Evolutionary conservation across 2,329 filamentous ascomycete species (phyloP), one percentile per base, ranked within the genome.

Genomic region (Keithomyces neogunnii): DNA sequence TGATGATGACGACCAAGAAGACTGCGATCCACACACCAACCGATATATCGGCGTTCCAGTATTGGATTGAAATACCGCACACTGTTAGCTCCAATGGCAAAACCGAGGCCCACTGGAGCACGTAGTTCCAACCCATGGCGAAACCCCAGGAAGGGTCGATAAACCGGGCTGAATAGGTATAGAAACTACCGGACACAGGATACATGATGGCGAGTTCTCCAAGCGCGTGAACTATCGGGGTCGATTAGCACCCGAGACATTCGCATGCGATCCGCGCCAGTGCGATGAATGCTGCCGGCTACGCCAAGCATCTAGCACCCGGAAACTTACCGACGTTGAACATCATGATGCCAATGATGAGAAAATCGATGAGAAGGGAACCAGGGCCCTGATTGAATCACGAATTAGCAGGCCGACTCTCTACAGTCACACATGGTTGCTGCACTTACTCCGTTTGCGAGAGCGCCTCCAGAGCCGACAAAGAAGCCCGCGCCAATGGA

Each of bases 401-500:
- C 28, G 26, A 31, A 39, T 26, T 32, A 44, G 38, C 44, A n/a
- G 19, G 39, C 39, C 30, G 8, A 11, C 5, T 67, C 69, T 63
- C 76, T 76, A 45, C 8, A 33, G 3, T 8, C n/a, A 6, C 13
- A 49, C n/a, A 36, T 42, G 63, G 19, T 9, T 9, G 3, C 2
- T 19, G 2, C 10, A 60, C 71, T 63, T 67, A 73, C 75, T 67
- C 78, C 79, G 52, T 67, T 72, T 55, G 61, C 61, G n/a, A 82
- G 66, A 45, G 79, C 78, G 57, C 67, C 62, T 57, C 79, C 79
- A 36, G 78, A 80, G 59, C 79, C 78, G 61, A 82, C 79, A 63
- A 82, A 82, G 70, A 82, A 80, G 69, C 79, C 79, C 62, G 79
- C 79, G 64, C 79, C 79, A 51, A 82, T 82, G 33, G 78, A 80